Conservation (phyloP, 495 filamentous ascomycete species). For the Trichocladium antarcticum region DNA sequence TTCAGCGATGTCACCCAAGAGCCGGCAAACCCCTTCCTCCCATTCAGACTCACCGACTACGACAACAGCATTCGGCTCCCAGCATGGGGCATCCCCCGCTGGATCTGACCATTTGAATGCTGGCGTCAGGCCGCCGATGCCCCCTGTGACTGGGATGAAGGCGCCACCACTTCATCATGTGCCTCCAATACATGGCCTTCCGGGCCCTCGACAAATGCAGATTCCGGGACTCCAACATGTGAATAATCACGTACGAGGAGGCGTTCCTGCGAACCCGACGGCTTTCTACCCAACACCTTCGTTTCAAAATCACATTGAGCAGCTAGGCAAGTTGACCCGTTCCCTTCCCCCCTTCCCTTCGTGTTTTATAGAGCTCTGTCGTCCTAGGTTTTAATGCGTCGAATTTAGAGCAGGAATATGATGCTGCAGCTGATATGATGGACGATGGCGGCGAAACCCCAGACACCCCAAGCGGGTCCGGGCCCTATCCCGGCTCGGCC, state of each 20-base stretch:
- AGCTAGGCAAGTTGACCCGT: conserved; percentile 85
- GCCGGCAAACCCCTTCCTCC: conserved; percentile 70
- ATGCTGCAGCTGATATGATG: conserved; percentile 87
- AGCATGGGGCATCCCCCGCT: conserved; percentile 55
- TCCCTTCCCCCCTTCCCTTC: conserved; percentile 36
- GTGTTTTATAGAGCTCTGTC: conserved; percentile 57
- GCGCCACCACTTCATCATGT: conserved; percentile 25
- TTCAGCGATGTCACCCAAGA: conserved; percentile 44
- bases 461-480: conserved; percentile 55
- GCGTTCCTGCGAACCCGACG: conserved; percentile 24
- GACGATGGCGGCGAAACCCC: conserved; percentile 58
- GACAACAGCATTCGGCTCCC: conserved; percentile 61
- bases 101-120: conserved; percentile 43
- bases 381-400: conserved; percentile 69
- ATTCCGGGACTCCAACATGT: conserved; percentile 31
- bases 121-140: conserved; percentile 35
- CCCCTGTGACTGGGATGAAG: conserved; percentile 32
- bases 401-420: conserved; percentile 96
- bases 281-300: conserved; percentile 64
- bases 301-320: conserved; percentile 90
- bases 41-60: conserved; percentile 68
- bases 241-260: conserved; percentile 24
- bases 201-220: conserved; percentile 37
- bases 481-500: conserved; percentile 49
- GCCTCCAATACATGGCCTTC: conserved; percentile 18